Conservation (phyloP, 2,329 filamentous ascomycete genomes). For the Cordyceps farinosa region DNA sequence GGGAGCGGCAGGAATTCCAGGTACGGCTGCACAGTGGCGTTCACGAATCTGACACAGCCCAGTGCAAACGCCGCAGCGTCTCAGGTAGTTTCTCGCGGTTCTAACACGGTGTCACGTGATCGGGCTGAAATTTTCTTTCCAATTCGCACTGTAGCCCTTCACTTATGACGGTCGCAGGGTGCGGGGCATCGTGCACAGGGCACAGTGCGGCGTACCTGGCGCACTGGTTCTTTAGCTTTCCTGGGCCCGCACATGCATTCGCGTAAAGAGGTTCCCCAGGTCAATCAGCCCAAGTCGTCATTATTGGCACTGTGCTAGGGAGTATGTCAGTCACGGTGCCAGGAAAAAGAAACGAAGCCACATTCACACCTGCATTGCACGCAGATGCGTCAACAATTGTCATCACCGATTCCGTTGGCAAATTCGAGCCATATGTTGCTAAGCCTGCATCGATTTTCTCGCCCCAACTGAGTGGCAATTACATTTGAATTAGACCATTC, state of each 20-base stretch:
- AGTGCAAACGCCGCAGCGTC: slow-evolving; percentile 22
- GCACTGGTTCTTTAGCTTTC: slow-evolving; percentile 20
- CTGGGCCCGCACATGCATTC: slow-evolving; percentile 30
- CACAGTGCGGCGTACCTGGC: slow-evolving; percentile 16
- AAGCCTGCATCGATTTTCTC: not conserved
- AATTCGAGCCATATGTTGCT: not conserved
- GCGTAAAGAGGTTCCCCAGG: slow-evolving; percentile 30
- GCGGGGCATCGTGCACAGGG: not conserved
- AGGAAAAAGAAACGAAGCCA: slow-evolving; percentile 26
- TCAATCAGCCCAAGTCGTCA: not conserved
- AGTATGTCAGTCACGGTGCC: slow-evolving; percentile 22
- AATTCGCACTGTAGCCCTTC: slow-evolving; percentile 22
- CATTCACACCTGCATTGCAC: slow-evolving; percentile 18
- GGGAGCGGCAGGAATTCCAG: not conserved
- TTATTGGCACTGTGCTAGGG: slow-evolving; percentile 31
- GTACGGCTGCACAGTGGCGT: slow-evolving; percentile 11
- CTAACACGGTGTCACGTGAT: slow-evolving; percentile 37
- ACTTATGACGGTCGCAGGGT: not conserved
- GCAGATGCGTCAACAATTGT: not conserved
- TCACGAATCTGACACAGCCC: slow-evolving; percentile 3
- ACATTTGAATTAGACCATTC: not conserved
- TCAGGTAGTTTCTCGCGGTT: slow-evolving; percentile 21
- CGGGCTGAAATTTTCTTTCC: not conserved
- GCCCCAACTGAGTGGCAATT: not conserved
- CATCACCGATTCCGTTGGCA: not conserved